Base-by-base conservation (phyloP, 495 filamentous ascomycete genomes). In the Recurvomyces mirabilis region DNA sequence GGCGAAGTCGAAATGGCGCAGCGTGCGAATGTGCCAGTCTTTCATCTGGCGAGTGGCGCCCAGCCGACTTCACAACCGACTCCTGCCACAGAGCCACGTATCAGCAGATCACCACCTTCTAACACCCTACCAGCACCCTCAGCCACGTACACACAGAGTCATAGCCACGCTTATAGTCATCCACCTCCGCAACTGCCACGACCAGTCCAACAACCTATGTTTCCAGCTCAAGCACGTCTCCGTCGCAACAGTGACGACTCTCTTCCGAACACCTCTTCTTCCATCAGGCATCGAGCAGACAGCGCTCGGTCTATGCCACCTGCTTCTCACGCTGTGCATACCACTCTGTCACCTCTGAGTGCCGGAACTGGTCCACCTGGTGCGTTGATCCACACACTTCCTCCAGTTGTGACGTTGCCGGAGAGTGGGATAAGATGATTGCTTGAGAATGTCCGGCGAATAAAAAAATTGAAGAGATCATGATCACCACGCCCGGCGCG, bases 1-100 rank as follows among this genome's bases (percentile, higher is more conserved):
- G 91, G 91, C 40, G 88, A 94, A 60, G 68, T 74, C 52, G 91
- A 95, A 46, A 95, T 98, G 83, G 85, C 85, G 31, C 40, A 51
- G 30, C 57, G 63, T 18, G 63, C 63, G 11, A 63, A 63, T 38
- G 63, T 62, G n/a, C 57, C 60, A 0, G 55, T 65, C 37, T 65
- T 65, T 46, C 60, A 62, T 31, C 47, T 65, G 20, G 46, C 41
- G 4, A 39, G 45, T 14, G n/a, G n/a, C n/a, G n/a, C n/a, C n/a
- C 41, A 45, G 31, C 33, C 14, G 25, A 17, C 13, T 4, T 18
- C 41, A 14, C 7, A 11, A 4, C 7, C 28, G 15, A 6, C 28
- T 10, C 18, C 7, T 5, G 25, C 26, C 7, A n/a, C 20, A 24
- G 21, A 5, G 12, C 4, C 11, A 10, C 7, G 2, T 4, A 30